Percentiles rank a stretch among this genome's conserved stretches.
phyloP scores from a whole-genome alignment of 1,139 yeast species.

The Scheffersomyces quercinus region DNA sequence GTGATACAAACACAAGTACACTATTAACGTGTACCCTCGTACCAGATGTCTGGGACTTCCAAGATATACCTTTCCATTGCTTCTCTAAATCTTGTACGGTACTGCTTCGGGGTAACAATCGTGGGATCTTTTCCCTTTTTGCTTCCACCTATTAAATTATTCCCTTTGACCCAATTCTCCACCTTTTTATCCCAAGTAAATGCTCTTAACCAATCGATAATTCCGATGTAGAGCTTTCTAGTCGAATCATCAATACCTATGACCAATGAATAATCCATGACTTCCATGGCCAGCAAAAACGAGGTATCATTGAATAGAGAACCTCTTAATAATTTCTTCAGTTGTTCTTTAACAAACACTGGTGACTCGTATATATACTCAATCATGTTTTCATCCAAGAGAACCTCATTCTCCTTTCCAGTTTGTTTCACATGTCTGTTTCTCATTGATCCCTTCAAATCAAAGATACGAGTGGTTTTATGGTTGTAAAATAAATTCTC shows the following conservation, averaged over 20 bases:
- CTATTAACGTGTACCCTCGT: constrained; percentile 32
- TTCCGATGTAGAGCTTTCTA: constrained; percentile 79
- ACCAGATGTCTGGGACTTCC: constrained; percentile 92
- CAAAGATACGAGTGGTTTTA: constrained; percentile 85
- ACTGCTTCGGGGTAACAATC: constrained; percentile 94
- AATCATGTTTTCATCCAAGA: constrained; percentile 96
- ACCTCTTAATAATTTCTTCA: constrained; percentile 79
- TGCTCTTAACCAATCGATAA: constrained; percentile 91
- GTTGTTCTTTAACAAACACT: constrained; percentile 88
- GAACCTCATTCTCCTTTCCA: constrained; percentile 91
- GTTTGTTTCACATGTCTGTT: constrained; percentile 96
- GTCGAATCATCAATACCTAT: constrained; percentile 81
- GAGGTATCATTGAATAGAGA: constrained; percentile 94
- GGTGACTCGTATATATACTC: constrained; percentile 97
- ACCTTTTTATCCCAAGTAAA: constrained; percentile 99
- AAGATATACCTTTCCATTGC: constrained; percentile 96
- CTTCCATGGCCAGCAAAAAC: constrained; percentile 94
- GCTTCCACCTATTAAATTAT: constrained; percentile 72
- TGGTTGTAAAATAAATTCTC: constrained; percentile 89
- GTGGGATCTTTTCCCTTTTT: constrained; percentile 94
- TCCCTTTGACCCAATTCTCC: constrained; percentile 98
- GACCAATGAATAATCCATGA: constrained; percentile 96
- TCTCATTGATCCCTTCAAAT: constrained; percentile 96
- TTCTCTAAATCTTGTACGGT: constrained; percentile 88
- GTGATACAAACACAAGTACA: no score